Base-by-base conservation (phyloP, 2,329 filamentous ascomycete species). In the Ophiostoma triangulosporum region DNA sequence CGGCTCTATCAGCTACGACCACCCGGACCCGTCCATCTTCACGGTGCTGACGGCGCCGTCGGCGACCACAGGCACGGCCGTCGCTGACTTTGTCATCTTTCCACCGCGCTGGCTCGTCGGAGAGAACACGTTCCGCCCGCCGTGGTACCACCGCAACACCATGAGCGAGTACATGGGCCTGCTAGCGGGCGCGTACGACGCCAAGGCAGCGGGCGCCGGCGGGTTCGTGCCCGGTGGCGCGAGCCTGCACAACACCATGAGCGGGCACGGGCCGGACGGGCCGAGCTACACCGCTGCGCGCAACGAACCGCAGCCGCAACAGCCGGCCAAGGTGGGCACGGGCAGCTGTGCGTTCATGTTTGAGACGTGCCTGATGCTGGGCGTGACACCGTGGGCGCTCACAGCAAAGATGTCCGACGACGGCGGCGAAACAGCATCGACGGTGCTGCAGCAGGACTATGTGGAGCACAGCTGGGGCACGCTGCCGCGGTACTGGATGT, bases 401-500 rank as follows among this genome's bases (percentile, higher is more conserved):
- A 66, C 68, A 58, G 74, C 78, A 53, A 56, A 48, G 65, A 70
- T 59, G 77, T n/a, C n/a, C n/a, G n/a, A n/a, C n/a, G n/a, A n/a
- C n/a, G n/a, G n/a, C n/a, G 77, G 65, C 17, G 36, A 32, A 1
- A 17, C 3, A 4, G 46, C 4, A 3, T 32, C 14, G 24, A 50
- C 54, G 14, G 78, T 78, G 65, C 72, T 78, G 15, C 76, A 80
- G 69, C 73, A 80, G 59, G 78, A 78, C 54, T 94, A 93, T 63
- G 89, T 81, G 64, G 79, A 82, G 54, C 85, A 94, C 71, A 90
- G 86, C 64, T 95, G 88, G 88, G 81, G 74, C 27, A 76, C 76
- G 0, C 56, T 59, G 40, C 32, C 48, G 46, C 57, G 54, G 35
- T 48, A 50, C 48, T 60, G 58, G 58, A 12, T 51, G 35, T 48